Base-by-base conservation (phyloP, 2,329 filamentous ascomycete species). In the Elsinoe batatas region DNA sequence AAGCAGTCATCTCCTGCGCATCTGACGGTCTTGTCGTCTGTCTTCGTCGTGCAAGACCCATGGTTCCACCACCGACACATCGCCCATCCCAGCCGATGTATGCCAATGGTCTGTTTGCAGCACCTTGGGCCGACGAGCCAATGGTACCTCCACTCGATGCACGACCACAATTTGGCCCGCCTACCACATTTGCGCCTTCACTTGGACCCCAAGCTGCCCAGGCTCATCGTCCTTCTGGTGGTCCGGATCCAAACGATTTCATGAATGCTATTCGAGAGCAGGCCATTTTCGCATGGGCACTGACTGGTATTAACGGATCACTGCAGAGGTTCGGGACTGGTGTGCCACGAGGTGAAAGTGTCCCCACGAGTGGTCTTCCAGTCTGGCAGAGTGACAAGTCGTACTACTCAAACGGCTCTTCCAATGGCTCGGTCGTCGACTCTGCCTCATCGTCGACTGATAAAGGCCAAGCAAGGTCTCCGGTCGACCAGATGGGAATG, bases 1-100 rank as follows among this genome's bases (percentile, higher is more conserved):
- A 95, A 71, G 89, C 88, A 1, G 88, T 95, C n/a, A 84, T 95
- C 4, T 94, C 89, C 0, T 95, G 89, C 70, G 89, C 88, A 1
- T 94, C 89, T 0, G 89, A 95, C 67, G 89, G 89, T 0, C 74
- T 95, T 0, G 88, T 94, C 2, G 88, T 94, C 6, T 83, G 91
- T 50, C 73, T 94, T 12, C 81, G 89, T 56, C 81, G 80, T 60
- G 88, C 88, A 20, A 80, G 86, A 22, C 84, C 87, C 3, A 76
- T 82, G 6, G 81, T 90, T 46, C 85, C 85, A 3, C 73, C 75
- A 11, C 69, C 78, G 3, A 74, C 81, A 55, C 75, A 67, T 7
- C 77, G 58, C 7, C 74, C 78, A 11, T 63, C 68, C 15, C 63
- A 66, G 36, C 64, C 75, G 69, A 35, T 72, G 32, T 76, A 77